phyloP scores from a whole-genome alignment of 2,329 filamentous ascomycete species.

The Zymoseptoria pseudotritici region DNA sequence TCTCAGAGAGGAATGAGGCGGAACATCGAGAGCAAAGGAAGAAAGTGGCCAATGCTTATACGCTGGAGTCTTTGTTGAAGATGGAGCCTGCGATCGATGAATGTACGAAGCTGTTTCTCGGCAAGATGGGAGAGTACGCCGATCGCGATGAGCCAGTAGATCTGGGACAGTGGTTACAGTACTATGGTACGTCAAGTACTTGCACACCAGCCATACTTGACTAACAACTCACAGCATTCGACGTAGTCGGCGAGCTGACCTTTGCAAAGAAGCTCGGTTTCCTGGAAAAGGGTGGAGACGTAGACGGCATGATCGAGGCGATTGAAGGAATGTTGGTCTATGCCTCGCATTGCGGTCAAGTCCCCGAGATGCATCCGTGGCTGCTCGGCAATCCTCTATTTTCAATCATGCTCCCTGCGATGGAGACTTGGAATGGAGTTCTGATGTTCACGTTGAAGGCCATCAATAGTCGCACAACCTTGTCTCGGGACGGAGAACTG shows the following conservation, averaged over 20 bases:
- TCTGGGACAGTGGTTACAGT: slow-evolving; percentile 4
- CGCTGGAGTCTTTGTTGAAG: slow-evolving; percentile 4
- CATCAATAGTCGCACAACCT: slow-evolving; percentile 21
- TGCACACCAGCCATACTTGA: neutral
- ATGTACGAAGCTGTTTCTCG: slow-evolving; percentile 1
- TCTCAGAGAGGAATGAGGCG: slow-evolving; percentile 32
- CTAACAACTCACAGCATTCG: slow-evolving; percentile 5
- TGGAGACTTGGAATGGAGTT: slow-evolving; percentile 31
- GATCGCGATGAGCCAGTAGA: slow-evolving; percentile 1
- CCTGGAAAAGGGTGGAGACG: slow-evolving; percentile 4
- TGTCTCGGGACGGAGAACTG: slow-evolving; percentile 10
- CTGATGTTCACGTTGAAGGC: slow-evolving; percentile 29
- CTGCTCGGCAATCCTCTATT: slow-evolving; percentile 18
- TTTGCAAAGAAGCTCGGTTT: slow-evolving; percentile 9
- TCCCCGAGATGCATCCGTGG: slow-evolving; percentile 9
- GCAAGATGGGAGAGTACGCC: neutral
- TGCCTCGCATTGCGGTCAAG: slow-evolving; percentile 4
- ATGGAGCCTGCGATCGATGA: slow-evolving; percentile 6
- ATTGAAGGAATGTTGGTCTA: slow-evolving; percentile 10
- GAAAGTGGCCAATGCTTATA: slow-evolving; percentile 9
- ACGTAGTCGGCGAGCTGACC: slow-evolving; percentile 12
- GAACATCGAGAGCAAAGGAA: slow-evolving; percentile 35
- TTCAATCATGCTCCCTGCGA: slow-evolving; percentile 26
- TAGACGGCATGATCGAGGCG: slow-evolving; percentile 6
- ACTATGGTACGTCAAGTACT: neutral